Evolutionary conservation across 495 filamentous ascomycete genomes (phyloP).

Genomic region (Trypethelium eluteriae): DNA sequence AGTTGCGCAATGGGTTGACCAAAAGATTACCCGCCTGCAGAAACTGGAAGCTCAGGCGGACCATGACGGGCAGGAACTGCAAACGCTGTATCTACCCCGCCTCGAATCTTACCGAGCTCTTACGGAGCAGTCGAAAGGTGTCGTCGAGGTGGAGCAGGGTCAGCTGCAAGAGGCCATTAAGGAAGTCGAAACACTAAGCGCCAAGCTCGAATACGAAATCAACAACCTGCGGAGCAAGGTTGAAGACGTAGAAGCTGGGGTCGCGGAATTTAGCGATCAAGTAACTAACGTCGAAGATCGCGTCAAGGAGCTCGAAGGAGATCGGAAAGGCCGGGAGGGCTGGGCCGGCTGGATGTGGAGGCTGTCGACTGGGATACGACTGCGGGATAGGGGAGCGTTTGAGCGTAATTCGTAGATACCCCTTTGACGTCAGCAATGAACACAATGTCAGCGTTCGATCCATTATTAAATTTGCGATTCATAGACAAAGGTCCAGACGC

Average conservation of each 20-base stretch:
- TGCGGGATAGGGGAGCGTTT: neutral
- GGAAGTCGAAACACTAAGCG: slow-evolving; percentile 73
- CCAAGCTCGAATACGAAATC: slow-evolving; percentile 92
- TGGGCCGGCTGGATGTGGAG: slow-evolving; percentile 43
- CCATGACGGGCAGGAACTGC: slow-evolving; percentile 57
- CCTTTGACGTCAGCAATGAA: neutral
- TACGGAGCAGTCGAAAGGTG: slow-evolving; percentile 57
- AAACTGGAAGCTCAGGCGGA: slow-evolving; percentile 53
- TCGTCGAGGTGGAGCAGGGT: slow-evolving; percentile 58
- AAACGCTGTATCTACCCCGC: slow-evolving; percentile 59
- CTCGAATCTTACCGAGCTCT: slow-evolving; percentile 55
- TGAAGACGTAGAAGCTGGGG: slow-evolving; percentile 77
- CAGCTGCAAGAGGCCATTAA: slow-evolving; percentile 65
- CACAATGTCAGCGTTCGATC: neutral
- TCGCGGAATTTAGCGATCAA: slow-evolving; percentile 71
- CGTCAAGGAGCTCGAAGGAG: slow-evolving; percentile 59
- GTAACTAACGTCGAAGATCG: slow-evolving; percentile 71
- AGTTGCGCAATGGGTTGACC: slow-evolving; percentile 58
- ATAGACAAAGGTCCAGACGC: neutral
- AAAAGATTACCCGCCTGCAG: slow-evolving; percentile 55
- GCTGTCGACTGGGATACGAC: neutral
- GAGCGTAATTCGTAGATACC: neutral
- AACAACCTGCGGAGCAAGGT: slow-evolving; percentile 71
- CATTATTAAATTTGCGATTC: neutral
- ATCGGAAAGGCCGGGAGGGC: slow-evolving; percentile 56